Percentiles rank a stretch among this genome's conserved stretches.
phyloP scores from a whole-genome alignment of 2,329 filamentous ascomycete genomes.

The Paraconiothyrium brasiliense region DNA sequence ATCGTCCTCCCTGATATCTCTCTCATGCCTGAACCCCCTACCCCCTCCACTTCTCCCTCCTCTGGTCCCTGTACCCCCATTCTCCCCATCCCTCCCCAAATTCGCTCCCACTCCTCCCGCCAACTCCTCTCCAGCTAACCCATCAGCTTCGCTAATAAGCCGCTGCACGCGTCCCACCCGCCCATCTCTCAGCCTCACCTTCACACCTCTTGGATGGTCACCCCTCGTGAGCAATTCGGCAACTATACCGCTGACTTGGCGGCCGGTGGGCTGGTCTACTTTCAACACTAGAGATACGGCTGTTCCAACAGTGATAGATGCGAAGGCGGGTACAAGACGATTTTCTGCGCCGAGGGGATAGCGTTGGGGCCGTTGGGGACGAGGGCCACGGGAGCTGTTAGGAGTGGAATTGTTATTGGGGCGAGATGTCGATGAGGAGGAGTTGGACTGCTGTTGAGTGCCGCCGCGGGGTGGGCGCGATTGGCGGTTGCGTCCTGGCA shows the following conservation, averaged over 20 bases:
- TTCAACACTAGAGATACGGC: constrained; percentile 79
- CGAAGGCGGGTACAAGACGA: constrained; percentile 33
- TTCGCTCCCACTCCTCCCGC: constrained; percentile 35
- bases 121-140: constrained; percentile 33
- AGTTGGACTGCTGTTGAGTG: not conserved
- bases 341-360: constrained; percentile 40
- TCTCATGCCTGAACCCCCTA: constrained; percentile 31
- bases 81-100: constrained; percentile 40
- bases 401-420: not conserved
- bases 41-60: constrained; percentile 13
- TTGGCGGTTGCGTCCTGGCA: constrained; percentile 42
- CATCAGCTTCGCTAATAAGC: constrained; percentile 53
- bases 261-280: constrained; percentile 77
- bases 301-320: constrained; percentile 65
- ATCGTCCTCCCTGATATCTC: constrained; percentile 41
- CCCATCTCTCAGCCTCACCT: constrained; percentile 76
- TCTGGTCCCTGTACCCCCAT: not conserved
- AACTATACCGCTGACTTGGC: constrained; percentile 73
- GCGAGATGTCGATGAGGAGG: not conserved
- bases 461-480: constrained; percentile 19
- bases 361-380: constrained; percentile 6
- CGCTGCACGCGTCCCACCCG: constrained; percentile 78
- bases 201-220: constrained; percentile 81
- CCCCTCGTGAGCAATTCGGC: constrained; percentile 75
- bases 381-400: constrained; percentile 10